These are phyloP conservation scores for Taiwanofungus camphoratus DNA, from an alignment of 1,284 basidiomycete genomes.

Conservation along the genomic window DNA sequence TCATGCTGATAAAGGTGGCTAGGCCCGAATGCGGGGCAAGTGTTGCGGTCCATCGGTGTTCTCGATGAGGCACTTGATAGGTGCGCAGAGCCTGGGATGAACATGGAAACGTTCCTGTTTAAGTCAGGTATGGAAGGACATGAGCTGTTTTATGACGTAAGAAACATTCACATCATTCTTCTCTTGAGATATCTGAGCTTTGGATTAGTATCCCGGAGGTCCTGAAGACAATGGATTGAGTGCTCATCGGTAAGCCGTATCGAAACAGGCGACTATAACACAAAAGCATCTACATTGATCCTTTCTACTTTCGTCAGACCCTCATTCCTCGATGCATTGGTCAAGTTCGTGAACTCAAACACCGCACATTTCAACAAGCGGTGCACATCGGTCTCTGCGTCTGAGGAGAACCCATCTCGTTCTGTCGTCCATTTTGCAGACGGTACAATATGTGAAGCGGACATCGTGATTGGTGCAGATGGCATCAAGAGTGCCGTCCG, in stretches of 20 bases:
- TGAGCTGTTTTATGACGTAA: constrained; percentile 41
- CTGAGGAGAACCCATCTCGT: constrained; percentile 20
- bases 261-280: background rate
- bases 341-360: constrained; percentile 36
- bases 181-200: constrained; percentile 3
- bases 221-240: constrained; percentile 30
- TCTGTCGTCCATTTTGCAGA: constrained; percentile 39
- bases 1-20: background rate
- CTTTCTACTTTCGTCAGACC: constrained; percentile 30
- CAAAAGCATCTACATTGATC: no score
- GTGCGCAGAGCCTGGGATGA: constrained; percentile 29
- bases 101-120: constrained; percentile 34
- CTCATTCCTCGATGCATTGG: constrained; percentile 43
- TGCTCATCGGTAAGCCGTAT: constrained; percentile 21
- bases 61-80: constrained; percentile 35
- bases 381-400: constrained; percentile 32
- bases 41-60: constrained; percentile 39
- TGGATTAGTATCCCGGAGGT: constrained; percentile 8
- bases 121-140: constrained; percentile 37
- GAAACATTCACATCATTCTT: constrained; percentile 10
- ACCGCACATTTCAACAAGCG: constrained; percentile 46
- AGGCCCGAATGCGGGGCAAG: constrained; percentile 48
- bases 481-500: constrained; percentile 45
- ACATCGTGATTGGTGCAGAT: constrained; percentile 50
- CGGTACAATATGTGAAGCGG: constrained; percentile 39